Evolutionary conservation across 495 filamentous ascomycete species (phyloP).

Genomic region (Oidiodendron maius): DNA sequence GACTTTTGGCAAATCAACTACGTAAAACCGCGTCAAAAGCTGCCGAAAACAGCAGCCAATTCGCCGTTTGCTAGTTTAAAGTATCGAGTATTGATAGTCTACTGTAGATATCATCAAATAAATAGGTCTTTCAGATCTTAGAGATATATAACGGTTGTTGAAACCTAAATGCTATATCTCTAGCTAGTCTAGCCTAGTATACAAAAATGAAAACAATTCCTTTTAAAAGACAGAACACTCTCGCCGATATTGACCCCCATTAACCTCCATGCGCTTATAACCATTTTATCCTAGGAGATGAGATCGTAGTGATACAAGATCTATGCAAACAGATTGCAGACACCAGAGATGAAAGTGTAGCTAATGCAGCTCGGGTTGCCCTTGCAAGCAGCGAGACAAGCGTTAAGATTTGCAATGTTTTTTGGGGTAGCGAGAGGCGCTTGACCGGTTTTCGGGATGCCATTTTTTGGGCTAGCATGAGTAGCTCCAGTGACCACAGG

Average conservation of each 20-base stretch:
- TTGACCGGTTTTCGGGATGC: not conserved
- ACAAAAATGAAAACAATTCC: not conserved
- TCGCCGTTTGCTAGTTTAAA: too few relatives aligned
- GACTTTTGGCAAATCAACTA: too few relatives aligned
- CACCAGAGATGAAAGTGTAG: constrained; percentile 5
- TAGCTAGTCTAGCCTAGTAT: too few relatives aligned
- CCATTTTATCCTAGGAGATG: not conserved
- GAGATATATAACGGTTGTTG: not conserved
- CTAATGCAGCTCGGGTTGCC: not conserved
- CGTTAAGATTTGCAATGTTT: not conserved
- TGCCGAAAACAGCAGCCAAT: too few relatives aligned
- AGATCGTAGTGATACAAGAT: not conserved
- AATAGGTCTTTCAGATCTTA: too few relatives aligned
- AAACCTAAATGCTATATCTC: not conserved
- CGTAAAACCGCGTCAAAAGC: too few relatives aligned
- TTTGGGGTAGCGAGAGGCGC: not conserved
- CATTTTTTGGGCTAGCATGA: not conserved
- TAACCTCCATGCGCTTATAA: not conserved
- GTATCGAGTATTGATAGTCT: too few relatives aligned
- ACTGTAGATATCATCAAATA: too few relatives aligned
- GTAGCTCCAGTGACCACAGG: not conserved
- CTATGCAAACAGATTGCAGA: not conserved
- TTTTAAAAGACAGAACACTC: not conserved
- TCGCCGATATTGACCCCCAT: not conserved
- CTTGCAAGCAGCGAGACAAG: constrained; percentile 3